Percentiles rank a stretch among this genome's conserved stretches.
These are phyloP conservation scores for Thelephora aurantiotincta DNA, from an alignment of 768 basidiomycete species.

Conservation along the genomic window DNA sequence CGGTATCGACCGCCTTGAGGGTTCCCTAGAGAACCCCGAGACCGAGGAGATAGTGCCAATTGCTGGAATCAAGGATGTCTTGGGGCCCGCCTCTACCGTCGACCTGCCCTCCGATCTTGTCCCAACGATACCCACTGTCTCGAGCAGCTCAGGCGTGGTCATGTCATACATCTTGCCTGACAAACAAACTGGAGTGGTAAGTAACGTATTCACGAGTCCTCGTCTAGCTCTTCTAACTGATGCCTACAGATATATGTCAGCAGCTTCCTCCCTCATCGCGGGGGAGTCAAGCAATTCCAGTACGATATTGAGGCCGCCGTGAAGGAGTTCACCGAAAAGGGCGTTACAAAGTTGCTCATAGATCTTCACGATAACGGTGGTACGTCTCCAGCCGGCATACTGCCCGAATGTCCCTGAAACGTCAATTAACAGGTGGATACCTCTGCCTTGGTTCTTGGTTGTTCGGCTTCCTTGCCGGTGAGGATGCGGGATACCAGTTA, in stretches of 20 bases:
- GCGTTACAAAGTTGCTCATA: slow-evolving; percentile 36
- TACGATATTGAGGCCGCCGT: slow-evolving; percentile 32
- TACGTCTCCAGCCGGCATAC: slow-evolving; percentile 10
- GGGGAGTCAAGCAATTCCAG: slow-evolving; percentile 37
- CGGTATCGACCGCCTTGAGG: slow-evolving; percentile 28
- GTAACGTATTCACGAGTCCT: slow-evolving; percentile 9
- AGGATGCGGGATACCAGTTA: slow-evolving; percentile 34
- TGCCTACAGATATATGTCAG: slow-evolving; percentile 40
- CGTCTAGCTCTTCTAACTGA: not conserved
- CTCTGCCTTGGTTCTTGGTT: slow-evolving; percentile 50
- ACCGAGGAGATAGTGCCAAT: not conserved
- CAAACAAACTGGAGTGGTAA: slow-evolving; percentile 43
- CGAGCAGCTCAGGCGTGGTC: slow-evolving; percentile 36
- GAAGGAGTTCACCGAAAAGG: slow-evolving; percentile 28
- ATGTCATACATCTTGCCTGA: slow-evolving; percentile 42
- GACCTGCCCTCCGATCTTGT: slow-evolving; percentile 32
- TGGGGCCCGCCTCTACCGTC: slow-evolving; percentile 21
- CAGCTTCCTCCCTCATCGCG: slow-evolving; percentile 28
- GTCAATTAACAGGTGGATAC: slow-evolving; percentile 31
- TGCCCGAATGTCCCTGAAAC: not conserved
- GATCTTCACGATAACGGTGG: slow-evolving; percentile 54
- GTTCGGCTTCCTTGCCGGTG: slow-evolving; percentile 39
- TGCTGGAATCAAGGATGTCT: slow-evolving; percentile 27
- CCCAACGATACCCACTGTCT: slow-evolving; percentile 29
- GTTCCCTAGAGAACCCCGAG: slow-evolving; percentile 11